Percentiles rank a stretch among this genome's conserved stretches.
Conservation (phyloP, 441 rosid genomes). For the Isatis lusitanica region DNA sequence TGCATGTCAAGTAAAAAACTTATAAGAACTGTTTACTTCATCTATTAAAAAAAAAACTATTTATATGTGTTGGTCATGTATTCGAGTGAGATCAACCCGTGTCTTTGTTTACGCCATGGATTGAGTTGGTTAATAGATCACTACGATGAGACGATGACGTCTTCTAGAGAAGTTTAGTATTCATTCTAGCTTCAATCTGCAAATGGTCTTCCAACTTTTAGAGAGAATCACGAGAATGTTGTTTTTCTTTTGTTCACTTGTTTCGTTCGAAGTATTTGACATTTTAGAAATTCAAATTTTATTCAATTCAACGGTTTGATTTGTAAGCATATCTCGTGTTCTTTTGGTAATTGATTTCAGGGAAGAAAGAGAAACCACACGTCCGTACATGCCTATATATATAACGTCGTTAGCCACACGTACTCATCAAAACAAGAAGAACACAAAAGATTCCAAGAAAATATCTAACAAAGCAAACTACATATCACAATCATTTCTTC, state of each 20-base stretch:
- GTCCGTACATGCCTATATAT: constrained; percentile 23
- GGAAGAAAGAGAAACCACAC: background rate
- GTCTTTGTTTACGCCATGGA: too few species aligned
- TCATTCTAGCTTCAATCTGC: background rate
- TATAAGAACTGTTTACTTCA: too few species aligned
- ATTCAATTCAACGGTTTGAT: constrained; percentile 20
- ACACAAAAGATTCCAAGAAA: background rate
- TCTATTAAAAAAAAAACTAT: too few species aligned
- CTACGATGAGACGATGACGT: too few species aligned
- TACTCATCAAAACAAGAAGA: constrained; percentile 24
- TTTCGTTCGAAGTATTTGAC: constrained; percentile 22
- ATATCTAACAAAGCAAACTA: background rate
- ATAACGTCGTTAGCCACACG: constrained; percentile 20
- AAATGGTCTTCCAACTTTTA: background rate
- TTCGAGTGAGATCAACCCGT: too few species aligned
- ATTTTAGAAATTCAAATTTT: constrained; percentile 7
- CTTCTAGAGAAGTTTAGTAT: too few species aligned
- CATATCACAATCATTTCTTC: background rate
- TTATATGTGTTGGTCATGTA: too few species aligned
- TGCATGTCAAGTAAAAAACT: too few species aligned
- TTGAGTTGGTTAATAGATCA: too few species aligned
- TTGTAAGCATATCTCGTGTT: constrained; percentile 23
- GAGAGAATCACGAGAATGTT: constrained; percentile 33
- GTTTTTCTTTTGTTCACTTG: constrained; percentile 6
- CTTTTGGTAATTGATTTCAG: constrained; percentile 3